phyloP scores from a whole-genome alignment of 2,329 filamentous ascomycete genomes.

The Alternaria consortialis region DNA sequence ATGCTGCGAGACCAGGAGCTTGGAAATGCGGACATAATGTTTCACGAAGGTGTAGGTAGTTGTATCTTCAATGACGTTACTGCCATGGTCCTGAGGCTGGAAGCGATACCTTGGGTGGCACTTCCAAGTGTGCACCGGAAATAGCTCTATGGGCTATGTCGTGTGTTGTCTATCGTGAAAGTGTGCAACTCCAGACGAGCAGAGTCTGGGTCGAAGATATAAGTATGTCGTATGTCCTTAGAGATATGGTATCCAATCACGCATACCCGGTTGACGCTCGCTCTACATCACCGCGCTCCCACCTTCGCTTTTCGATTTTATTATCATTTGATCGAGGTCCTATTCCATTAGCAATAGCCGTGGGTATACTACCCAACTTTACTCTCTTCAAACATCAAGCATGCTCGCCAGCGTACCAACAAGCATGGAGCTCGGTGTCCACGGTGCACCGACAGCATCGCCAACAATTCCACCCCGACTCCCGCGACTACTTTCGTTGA shows the following conservation, averaged over 20 bases:
- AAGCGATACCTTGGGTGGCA: conserved; percentile 19
- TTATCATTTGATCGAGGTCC: background rate
- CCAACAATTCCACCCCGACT: conserved; percentile 21
- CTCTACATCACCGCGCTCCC: conserved; percentile 9
- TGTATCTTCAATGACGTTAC: conserved; percentile 7
- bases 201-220: conserved; percentile 16
- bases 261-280: conserved; percentile 13
- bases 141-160: conserved; percentile 20
- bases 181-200: conserved; percentile 5
- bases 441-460: conserved; percentile 9
- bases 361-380: background rate
- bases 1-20: conserved; percentile 16
- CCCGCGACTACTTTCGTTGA: conserved; percentile 29
- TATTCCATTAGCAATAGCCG: background rate
- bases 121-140: conserved; percentile 11
- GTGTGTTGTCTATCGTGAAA: conserved; percentile 1
- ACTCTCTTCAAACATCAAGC: background rate
- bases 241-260: conserved; percentile 10
- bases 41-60: conserved; percentile 6
- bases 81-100: conserved; percentile 21
- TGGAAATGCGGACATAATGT: conserved; percentile 4
- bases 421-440: conserved; percentile 7
- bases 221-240: conserved; percentile 26
- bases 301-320: background rate
- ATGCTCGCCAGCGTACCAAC: conserved; percentile 26